Percentiles rank a stretch among this genome's conserved stretches.
Conservation (phyloP, 169 alveolate species). For the Cryptosporidium sp. region DNA sequence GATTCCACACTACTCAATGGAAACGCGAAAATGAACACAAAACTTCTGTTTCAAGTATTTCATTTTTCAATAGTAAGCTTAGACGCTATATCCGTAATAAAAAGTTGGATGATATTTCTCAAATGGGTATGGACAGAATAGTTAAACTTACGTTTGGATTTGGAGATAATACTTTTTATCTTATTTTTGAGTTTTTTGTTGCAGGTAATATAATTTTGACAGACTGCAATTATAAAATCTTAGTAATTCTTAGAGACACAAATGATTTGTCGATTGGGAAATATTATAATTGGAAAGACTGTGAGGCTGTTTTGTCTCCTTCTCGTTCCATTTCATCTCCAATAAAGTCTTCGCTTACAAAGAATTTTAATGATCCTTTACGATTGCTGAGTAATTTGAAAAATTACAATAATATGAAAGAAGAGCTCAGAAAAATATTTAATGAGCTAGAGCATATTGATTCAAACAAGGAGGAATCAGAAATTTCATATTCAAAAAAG, state of each 20-base stretch:
- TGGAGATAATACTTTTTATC: constrained; percentile 91
- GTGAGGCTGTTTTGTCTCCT: constrained; percentile 26
- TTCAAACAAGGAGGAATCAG: background rate
- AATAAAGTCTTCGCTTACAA: constrained; percentile 3
- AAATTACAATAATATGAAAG: constrained; percentile 21
- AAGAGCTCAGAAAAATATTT: constrained; percentile 30
- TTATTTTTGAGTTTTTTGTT: constrained; percentile 92
- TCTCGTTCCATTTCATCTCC: background rate
- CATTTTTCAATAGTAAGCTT: constrained; percentile 85
- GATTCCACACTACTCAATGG: constrained; percentile 85
- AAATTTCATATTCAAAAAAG: background rate
- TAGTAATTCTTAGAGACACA: constrained; percentile 83
- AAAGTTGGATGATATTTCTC: constrained; percentile 82
- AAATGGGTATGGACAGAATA: constrained; percentile 93
- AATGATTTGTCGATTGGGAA: constrained; percentile 47
- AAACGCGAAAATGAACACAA: constrained; percentile 80
- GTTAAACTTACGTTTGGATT: constrained; percentile 91
- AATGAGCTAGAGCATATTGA: constrained; percentile 11
- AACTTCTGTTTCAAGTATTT: constrained; percentile 79
- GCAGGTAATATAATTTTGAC: constrained; percentile 93
- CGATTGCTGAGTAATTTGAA: constrained; percentile 1
- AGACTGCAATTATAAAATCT: constrained; percentile 89
- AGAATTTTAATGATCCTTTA: background rate
- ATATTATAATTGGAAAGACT: constrained; percentile 23
- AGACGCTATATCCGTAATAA: constrained; percentile 85